phyloP scores from a whole-genome alignment of 2,329 filamentous ascomycete genomes.

The Talaromyces sp. region DNA sequence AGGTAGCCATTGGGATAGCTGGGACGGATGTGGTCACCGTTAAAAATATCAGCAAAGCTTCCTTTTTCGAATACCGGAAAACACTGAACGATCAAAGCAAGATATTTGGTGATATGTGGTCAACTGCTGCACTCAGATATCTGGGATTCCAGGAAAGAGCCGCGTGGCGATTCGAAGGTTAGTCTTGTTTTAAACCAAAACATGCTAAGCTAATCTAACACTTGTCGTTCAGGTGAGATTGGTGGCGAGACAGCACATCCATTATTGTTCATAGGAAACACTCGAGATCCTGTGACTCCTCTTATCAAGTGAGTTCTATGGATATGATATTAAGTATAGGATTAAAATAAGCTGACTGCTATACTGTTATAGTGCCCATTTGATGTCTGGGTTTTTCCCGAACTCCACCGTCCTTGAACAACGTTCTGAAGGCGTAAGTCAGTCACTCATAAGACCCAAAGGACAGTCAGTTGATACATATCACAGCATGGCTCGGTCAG shows the following conservation, averaged over 20 bases:
- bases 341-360: neutral
- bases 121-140: neutral
- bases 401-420: slow-evolving; percentile 11
- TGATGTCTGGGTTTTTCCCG: slow-evolving; percentile 11
- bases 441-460: neutral
- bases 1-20: slow-evolving; percentile 1
- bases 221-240: neutral
- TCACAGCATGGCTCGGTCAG: slow-evolving; percentile 32
- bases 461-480: neutral
- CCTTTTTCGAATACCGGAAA: neutral
- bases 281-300: slow-evolving; percentile 10
- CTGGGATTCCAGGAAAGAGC: slow-evolving; percentile 13
- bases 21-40: neutral
- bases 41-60: neutral
- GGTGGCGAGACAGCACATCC: slow-evolving; percentile 8
- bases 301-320: slow-evolving; percentile 3
- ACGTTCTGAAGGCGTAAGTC: slow-evolving; percentile 10
- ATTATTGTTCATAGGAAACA: slow-evolving; percentile 10
- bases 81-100: slow-evolving; percentile 10
- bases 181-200: neutral
- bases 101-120: slow-evolving; percentile 14
- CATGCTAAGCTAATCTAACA: neutral
- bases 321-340: neutral
- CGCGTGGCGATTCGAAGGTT: slow-evolving; percentile 12
- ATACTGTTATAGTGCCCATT: neutral